These are phyloP conservation scores for Scedosporium aurantiacum DNA, from an alignment of 2,329 filamentous ascomycete species.

Conservation along the genomic window DNA sequence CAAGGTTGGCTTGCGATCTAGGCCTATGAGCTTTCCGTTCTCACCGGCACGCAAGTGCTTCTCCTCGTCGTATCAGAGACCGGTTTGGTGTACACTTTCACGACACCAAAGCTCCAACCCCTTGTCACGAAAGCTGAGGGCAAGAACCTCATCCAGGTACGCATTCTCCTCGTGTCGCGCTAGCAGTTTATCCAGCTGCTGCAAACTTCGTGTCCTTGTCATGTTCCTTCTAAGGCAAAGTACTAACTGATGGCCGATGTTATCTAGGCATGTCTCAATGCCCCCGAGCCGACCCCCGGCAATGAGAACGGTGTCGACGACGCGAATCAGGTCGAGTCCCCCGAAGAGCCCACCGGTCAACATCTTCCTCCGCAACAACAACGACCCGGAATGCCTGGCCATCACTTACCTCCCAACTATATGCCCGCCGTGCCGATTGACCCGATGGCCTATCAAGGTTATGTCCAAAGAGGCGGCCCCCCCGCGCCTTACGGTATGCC, in stretches of 20 bases:
- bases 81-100: conserved; percentile 95
- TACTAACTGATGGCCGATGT: neutral
- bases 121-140: conserved; percentile 97
- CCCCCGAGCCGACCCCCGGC: conserved; percentile 75
- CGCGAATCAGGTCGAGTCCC: conserved; percentile 70
- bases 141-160: conserved; percentile 98
- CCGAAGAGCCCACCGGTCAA: conserved; percentile 72
- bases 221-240: neutral
- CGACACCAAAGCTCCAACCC: conserved; percentile 94
- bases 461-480: conserved; percentile 64
- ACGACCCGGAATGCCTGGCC: conserved; percentile 54
- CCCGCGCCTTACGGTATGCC: conserved; percentile 66
- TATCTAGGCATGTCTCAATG: conserved; percentile 84
- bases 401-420: conserved; percentile 53
- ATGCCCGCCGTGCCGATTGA: conserved; percentile 57
- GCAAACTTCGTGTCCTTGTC: conserved; percentile 4
- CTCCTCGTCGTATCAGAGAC: conserved; percentile 95
- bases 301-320: conserved; percentile 74
- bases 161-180: conserved; percentile 18
- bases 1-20: conserved; percentile 25
- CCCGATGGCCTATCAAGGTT: conserved; percentile 71
- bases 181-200: conserved; percentile 18
- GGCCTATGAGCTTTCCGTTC: conserved; percentile 95
- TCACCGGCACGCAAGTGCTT: conserved; percentile 94
- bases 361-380: conserved; percentile 56